Base-by-base conservation (phyloP, 2,329 filamentous ascomycete species). In the Trichoderma sp. region DNA sequence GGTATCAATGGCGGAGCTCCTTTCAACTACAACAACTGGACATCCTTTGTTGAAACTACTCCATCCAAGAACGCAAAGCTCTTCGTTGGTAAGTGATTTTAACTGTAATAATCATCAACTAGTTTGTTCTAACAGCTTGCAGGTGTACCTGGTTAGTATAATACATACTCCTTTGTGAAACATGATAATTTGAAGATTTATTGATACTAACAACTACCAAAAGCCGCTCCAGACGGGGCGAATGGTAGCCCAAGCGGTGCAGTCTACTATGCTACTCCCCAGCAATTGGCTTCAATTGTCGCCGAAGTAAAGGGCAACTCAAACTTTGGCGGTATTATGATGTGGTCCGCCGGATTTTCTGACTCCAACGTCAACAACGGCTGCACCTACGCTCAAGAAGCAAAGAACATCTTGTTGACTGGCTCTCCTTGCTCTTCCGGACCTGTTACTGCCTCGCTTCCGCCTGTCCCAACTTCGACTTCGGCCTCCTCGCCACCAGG, bases 341-440 rank as follows among this genome's bases (percentile, higher is more conserved):
- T 82, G 77, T 83, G 81, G 80, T 76, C 76, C 29, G 81, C 81
- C 10, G 80, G 79, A 2, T 82, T 80, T 67, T 81, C 79, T 2
- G 81, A 83, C 71, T 74, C 63, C 43, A 74, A 74, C 53, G 70
- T 71, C 35, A 72, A 68, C 66, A 76, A 81, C 67, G 79, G 78
- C 5, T 82, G 80, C 73, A 83, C 75, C 19, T 83, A 81, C 67
- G 80, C 79, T n/a, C 80, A 83, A 71, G 69, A 80, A 19, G 67
- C 19, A 2, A 56, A 64, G n/a, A 35, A 58, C 60, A 69, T 69
- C 29, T 40, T 69, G 4, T 29, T 66, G 11, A 66, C 56, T 6
- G 68, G 68, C 31, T 55, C 55, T 37, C 68, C 68, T 47, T 70
- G 68, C 62, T 53, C 68, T n/a, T 37, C 33, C 2, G 27, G 55